Conservation (phyloP, 129 eudicot species). For the Flaveria bidentis region DNA sequence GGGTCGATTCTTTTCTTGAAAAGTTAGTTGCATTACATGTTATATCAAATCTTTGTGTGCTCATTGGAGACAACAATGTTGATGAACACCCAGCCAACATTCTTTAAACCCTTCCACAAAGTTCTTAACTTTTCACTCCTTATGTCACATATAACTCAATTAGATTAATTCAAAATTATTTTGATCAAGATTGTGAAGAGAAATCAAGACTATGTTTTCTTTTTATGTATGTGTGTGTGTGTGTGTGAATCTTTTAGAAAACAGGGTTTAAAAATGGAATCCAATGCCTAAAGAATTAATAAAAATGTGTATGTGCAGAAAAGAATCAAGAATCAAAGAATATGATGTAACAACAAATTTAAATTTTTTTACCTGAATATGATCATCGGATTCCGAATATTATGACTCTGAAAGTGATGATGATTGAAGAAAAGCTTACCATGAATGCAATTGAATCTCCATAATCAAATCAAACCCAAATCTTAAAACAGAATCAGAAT, state of each 20-base stretch:
- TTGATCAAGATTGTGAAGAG: conserved; percentile 22
- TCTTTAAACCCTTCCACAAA: conserved; percentile 50
- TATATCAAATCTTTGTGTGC: conserved; percentile 92
- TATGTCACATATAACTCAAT: conserved; percentile 27
- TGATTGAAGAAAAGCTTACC: conserved; percentile 32
- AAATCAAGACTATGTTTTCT: conserved; percentile 24
- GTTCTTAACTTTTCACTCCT: conserved; percentile 28
- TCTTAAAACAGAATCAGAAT: conserved; percentile 36
- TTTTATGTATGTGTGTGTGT: neutral
- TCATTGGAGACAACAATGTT: conserved; percentile 81
- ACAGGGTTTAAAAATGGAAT: conserved; percentile 48
- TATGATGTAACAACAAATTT: conserved; percentile 22
- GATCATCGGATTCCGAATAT: conserved; percentile 81
- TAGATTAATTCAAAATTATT: conserved; percentile 29
- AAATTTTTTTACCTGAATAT: conserved; percentile 41
- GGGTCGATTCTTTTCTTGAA: conserved; percentile 52
- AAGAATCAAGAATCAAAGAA: conserved; percentile 63
- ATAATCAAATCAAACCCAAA: conserved; percentile 38
- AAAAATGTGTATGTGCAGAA: conserved; percentile 46
- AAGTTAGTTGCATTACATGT: conserved; percentile 61
- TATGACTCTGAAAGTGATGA: conserved; percentile 13
- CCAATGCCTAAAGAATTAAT: conserved; percentile 56
- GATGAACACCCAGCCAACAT: conserved; percentile 99
- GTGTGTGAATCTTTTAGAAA: conserved; percentile 42
- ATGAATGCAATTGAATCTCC: conserved; percentile 32